Evolutionary conservation across 2,329 filamentous ascomycete species (phyloP), one percentile per base, ranked within the genome.

Genomic region (Didymella exigua): DNA sequence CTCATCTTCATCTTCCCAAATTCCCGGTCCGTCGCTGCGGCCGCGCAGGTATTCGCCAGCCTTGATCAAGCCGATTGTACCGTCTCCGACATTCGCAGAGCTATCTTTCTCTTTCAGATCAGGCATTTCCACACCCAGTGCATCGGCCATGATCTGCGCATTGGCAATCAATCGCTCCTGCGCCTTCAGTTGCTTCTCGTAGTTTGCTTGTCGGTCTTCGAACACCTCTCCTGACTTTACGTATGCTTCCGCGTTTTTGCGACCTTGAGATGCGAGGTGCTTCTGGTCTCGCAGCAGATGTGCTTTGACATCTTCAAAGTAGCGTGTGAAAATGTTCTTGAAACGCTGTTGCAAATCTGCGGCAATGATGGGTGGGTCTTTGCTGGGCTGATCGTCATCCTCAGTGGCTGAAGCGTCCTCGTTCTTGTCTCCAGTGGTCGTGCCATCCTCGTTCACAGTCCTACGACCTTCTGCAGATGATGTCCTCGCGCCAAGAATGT

Each of bases 1-100:
- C 76, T 99, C 93, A 49, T 99, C 95, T 70, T 99, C 95, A 66
- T 99, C 95, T 77, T 97, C 93, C 95, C 95, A 99, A 59, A 99
- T 98, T 0, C 95, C 95, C 21, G 93, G 85, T 18, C 92, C 93
- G 55, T 98, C 93, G 19, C 88, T 89, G 72, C 96, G 90, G 11
- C 92, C 93, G 31, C 91, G 89, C 33, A 98, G 81, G 69, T 97
- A 98, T 65, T 98, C 93, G 0, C 91, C 91, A 10, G 93, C 89
- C 77, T 97, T 98, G 65, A 98, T 89, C 33, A 98, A 84, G 29
- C 95, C 95, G 66, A 99, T 97, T 1, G 89, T 88, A 48, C 90
- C 87, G 68, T 89, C 89, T 0, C 86, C 82, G 21, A 83, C 77
- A 27, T 83, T 81, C 37, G 88, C 83, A 19, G 85, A 78, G 52